These are phyloP conservation scores for Tylopilus cervinicoccineus DNA, from an alignment of 768 basidiomycete genomes.

Conservation along the genomic window DNA sequence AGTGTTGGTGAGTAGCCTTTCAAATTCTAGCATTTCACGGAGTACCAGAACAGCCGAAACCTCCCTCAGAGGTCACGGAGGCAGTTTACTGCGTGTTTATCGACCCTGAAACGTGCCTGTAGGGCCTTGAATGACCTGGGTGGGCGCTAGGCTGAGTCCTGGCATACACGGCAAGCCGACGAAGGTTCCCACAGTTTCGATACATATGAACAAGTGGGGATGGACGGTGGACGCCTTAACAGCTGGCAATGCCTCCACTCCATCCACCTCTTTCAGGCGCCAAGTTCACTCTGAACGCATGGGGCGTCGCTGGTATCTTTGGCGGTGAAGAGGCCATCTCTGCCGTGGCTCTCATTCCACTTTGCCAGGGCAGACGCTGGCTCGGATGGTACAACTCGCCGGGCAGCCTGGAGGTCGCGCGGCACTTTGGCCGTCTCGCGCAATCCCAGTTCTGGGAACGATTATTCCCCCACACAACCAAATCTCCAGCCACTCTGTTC, in stretches of 20 bases:
- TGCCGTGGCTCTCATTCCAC: constrained; percentile 28
- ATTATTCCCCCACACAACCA: constrained; percentile 21
- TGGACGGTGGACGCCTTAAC: not conserved
- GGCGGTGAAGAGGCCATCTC: constrained; percentile 33
- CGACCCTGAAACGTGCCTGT: constrained; percentile 1
- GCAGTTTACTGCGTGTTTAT: not conserved
- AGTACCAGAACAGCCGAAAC: not conserved
- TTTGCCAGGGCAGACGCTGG: constrained; percentile 27
- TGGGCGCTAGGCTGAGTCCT: not conserved
- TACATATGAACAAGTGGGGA: not conserved
- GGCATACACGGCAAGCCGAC: not conserved
- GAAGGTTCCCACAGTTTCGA: not conserved
- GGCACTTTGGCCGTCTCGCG: constrained; percentile 26
- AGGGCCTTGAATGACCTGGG: not conserved
- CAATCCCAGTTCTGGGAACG: constrained; percentile 23
- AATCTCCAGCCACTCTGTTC: constrained; percentile 21
- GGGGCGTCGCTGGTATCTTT: constrained; percentile 33
- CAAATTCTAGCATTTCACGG: not conserved
- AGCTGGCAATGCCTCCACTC: constrained; percentile 12
- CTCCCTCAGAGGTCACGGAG: not conserved
- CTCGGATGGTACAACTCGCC: constrained; percentile 36
- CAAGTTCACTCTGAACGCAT: constrained; percentile 24
- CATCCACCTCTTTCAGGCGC: constrained; percentile 1
- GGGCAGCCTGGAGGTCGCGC: constrained; percentile 29
- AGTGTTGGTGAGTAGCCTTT: not conserved